Percentiles rank a stretch among this genome's conserved stretches.
Conservation (phyloP, 2,329 filamentous ascomycete genomes). For the Rugonectria rugulosa region DNA sequence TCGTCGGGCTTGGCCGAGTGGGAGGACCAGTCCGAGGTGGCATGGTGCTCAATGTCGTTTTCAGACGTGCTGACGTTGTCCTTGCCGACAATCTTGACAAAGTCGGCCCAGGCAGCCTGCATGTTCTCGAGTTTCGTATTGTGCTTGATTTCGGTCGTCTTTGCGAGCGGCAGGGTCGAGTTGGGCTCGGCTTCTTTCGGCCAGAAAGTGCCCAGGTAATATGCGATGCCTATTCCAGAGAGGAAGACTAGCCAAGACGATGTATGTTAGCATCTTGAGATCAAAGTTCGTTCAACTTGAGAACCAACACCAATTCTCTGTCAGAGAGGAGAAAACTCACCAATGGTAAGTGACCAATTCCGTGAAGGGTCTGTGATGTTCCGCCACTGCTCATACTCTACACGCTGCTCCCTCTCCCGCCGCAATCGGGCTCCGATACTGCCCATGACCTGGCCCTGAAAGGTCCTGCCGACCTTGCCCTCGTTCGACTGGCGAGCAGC, state of each 20-base stretch:
- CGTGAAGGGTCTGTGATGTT: constrained; percentile 50
- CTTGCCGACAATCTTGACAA: constrained; percentile 68
- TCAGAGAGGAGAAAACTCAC: constrained; percentile 48
- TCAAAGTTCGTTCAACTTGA: no score
- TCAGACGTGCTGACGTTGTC: constrained; percentile 69
- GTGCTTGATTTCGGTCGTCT: constrained; percentile 60
- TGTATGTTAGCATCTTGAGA: background rate
- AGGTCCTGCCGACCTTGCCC: constrained; percentile 51
- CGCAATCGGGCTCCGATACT: constrained; percentile 63
- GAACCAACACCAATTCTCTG: no score
- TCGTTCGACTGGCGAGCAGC: constrained; percentile 45
- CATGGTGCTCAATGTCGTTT: constrained; percentile 62
- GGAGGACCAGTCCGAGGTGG: constrained; percentile 69
- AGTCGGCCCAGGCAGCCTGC: constrained; percentile 75
- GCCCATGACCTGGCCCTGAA: constrained; percentile 67
- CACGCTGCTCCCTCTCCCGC: constrained; percentile 62
- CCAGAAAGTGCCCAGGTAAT: constrained; percentile 65
- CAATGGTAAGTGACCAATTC: constrained; percentile 62
- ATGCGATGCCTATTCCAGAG: constrained; percentile 59
- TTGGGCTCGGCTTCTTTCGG: constrained; percentile 57
- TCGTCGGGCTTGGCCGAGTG: constrained; percentile 59
- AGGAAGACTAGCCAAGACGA: constrained; percentile 54
- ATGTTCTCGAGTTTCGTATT: constrained; percentile 69
- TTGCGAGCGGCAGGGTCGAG: constrained; percentile 67
- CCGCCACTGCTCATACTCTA: constrained; percentile 55